Evolutionary conservation across 208 protist species (phyloP), one percentile per base, ranked within the genome.

Genomic region (Crithidia bombi): DNA sequence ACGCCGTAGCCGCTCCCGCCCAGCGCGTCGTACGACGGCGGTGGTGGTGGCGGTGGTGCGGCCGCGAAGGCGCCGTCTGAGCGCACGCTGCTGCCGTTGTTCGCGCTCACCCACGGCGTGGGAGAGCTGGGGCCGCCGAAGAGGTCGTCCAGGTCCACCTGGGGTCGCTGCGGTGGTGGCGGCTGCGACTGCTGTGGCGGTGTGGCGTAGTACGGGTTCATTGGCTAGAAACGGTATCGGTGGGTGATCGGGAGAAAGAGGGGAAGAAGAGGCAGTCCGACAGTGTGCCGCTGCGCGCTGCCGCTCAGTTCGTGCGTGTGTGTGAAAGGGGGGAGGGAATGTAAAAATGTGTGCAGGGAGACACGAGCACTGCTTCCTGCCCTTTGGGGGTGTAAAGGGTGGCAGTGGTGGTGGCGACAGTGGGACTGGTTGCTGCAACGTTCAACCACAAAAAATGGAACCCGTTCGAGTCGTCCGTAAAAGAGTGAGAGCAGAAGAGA

Each of bases 71-170:
- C n/a, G n/a, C n/a, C n/a, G n/a, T n/a, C n/a, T n/a, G n/a, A n/a
- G n/a, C n/a, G n/a, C n/a, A n/a, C n/a, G n/a, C n/a, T 65, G 44
- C 85, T 52, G n/a, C 65, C 66, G 15, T 64, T 65, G 12, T 78
- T 57, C 21, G 76, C 50, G 70, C 43, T 61, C 46, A 68, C 21
- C 62, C 67, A 33, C 54, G 71, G n/a, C 17, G 70, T 36, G 39
- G 75, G 61, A 36, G 68, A 5, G 30, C 55, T 49, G 17, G 78
- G 63, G 17, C 69, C 70, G 38, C 85, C 89, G 63, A 94, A 94
- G n/a, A 94, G 77, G 38, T 90, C 85, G 58, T 94, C 89, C 50
- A 94, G 55, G 59, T 90, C 74, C 23, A 89, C 73, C 5, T 69
- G 19, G 0, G 61, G 57, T 38, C 35, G 44, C 36, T 44, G 73